Evolutionary conservation across 176 grass and related monocot genomes (phyloP), one percentile per base, ranked within the genome.

Genomic region (Cenchrus purpureus): DNA sequence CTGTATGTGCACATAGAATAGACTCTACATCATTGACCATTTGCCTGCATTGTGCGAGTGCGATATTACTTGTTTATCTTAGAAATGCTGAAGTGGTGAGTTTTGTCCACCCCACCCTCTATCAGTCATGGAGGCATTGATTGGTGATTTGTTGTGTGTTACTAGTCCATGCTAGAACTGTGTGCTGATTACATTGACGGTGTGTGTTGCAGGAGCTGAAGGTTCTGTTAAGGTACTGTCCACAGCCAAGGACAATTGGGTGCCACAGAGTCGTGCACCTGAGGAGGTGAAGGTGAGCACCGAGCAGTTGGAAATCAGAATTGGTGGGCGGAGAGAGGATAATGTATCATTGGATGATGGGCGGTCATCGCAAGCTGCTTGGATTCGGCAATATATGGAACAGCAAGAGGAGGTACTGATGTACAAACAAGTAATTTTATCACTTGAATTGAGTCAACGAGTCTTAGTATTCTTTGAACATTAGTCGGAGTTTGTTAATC

Each of bases 351-450:
- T 98, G 77, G 96, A 98, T 83, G 76, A 89, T 37, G 93, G 93
- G 65, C 88, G 77, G 48, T 92, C 73, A 25, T 95, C 88, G 8
- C 93, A 95, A 52, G 91, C 91, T 61, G 91, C 91, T 54, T 98
- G 96, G 96, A 98, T 98, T 78, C 91, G 78, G 54, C 96, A 95
- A 55, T 98, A 98, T 81, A 92, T 98, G 96, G 96, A 98, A 81
- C 90, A 89, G 16, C 87, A 98, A 90, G 89, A 98, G 73, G 93
- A 98, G 82, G 93, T 92, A 88, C 76, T 74, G n/a, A 86, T 79
- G 59, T 22, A 58, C n/a, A 12, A 66, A 82, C 25, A 78, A 66
- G 31, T 65, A 62, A 79, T 50, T 49, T 59, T 48, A 50, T 66
- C 73, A 46, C 17, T 54, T 19, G 40, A 65, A 42, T 74, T 65